A percentile compares a stretch with the other conserved stretches of the same genome.
Conservation (phyloP, 2,329 filamentous ascomycete genomes). For the Microdochium trichocladiopsis region DNA sequence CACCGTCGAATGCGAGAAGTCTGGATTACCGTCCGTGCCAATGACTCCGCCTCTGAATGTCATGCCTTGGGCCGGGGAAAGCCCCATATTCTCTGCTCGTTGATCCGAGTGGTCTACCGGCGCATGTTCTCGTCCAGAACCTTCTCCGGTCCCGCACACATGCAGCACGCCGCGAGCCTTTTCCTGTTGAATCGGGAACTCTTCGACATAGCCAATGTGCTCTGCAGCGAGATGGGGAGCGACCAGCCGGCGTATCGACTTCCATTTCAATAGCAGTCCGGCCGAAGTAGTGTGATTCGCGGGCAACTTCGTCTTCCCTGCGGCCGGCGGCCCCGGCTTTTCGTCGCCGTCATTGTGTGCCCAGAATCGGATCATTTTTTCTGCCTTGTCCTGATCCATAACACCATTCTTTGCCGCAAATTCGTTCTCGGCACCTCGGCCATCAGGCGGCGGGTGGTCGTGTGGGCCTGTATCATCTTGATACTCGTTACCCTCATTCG, state of each 20-base stretch:
- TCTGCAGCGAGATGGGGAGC: constrained; percentile 37
- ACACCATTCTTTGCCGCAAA: background rate
- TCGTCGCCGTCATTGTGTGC: constrained; percentile 40
- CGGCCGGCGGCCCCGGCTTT: constrained; percentile 43
- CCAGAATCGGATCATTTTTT: constrained; percentile 23
- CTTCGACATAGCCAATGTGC: constrained; percentile 49
- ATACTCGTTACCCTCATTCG: constrained; percentile 20
- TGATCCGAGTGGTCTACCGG: constrained; percentile 36
- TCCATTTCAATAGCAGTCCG: constrained; percentile 72
- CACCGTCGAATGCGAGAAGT: constrained; percentile 44
- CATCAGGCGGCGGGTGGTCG: background rate
- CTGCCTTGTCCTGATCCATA: constrained; percentile 20
- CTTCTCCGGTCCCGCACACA: constrained; percentile 74
- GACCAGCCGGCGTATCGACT: constrained; percentile 59
- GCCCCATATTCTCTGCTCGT: constrained; percentile 24
- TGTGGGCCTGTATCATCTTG: constrained; percentile 8
- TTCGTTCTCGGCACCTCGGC: background rate
- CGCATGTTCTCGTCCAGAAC: constrained; percentile 40
- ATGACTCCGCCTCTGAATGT: constrained; percentile 29
- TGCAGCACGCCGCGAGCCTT: constrained; percentile 66
- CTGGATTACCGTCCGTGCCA: constrained; percentile 40
- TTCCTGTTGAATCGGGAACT: constrained; percentile 73
- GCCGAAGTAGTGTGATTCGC: constrained; percentile 87
- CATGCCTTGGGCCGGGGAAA: constrained; percentile 32
- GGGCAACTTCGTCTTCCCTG: constrained; percentile 64